phyloP scores from a whole-genome alignment of 768 basidiomycete genomes.

The Dendrothele bispora region DNA sequence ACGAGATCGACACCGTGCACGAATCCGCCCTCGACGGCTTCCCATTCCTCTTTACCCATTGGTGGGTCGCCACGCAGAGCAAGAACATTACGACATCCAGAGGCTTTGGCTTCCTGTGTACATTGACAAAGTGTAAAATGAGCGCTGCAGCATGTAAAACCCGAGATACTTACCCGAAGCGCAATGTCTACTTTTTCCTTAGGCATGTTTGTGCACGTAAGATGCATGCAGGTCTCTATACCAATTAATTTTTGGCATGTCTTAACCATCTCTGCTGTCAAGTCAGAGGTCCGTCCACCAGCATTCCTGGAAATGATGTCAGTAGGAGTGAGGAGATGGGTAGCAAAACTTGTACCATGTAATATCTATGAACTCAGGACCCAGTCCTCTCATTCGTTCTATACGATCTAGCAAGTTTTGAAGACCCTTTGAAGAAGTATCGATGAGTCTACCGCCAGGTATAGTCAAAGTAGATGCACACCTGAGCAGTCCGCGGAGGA shows the following conservation, averaged over 20 bases:
- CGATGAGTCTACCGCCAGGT: constrained; percentile 5
- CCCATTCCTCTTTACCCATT: constrained; percentile 86
- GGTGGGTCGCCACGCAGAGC: constrained; percentile 94
- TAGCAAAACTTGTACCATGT: constrained; percentile 64
- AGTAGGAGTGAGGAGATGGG: not conserved
- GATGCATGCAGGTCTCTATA: constrained; percentile 96
- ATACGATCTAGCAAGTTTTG: constrained; percentile 98
- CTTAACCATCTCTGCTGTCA: constrained; percentile 92
- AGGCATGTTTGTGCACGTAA: constrained; percentile 99
- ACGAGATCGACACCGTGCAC: constrained; percentile 91
- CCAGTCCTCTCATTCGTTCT: constrained; percentile 93
- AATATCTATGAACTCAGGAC: constrained; percentile 98
- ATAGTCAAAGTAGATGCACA: constrained; percentile 27
- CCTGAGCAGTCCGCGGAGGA: constrained; percentile 93
- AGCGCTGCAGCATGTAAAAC: constrained; percentile 2
- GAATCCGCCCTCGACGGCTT: constrained; percentile 89
- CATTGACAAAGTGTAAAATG: constrained; percentile 6
- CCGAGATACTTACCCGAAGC: constrained; percentile 67
- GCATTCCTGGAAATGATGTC: constrained; percentile 75
- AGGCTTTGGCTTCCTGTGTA: constrained; percentile 78
- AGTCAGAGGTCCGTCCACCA: constrained; percentile 91
- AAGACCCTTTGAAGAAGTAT: constrained; percentile 54
- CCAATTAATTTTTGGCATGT: constrained; percentile 92
- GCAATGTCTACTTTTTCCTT: constrained; percentile 92
- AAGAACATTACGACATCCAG: constrained; percentile 90